Base-by-base conservation (phyloP, 2,329 filamentous ascomycete genomes). In the Fragosphaeria purpurea region DNA sequence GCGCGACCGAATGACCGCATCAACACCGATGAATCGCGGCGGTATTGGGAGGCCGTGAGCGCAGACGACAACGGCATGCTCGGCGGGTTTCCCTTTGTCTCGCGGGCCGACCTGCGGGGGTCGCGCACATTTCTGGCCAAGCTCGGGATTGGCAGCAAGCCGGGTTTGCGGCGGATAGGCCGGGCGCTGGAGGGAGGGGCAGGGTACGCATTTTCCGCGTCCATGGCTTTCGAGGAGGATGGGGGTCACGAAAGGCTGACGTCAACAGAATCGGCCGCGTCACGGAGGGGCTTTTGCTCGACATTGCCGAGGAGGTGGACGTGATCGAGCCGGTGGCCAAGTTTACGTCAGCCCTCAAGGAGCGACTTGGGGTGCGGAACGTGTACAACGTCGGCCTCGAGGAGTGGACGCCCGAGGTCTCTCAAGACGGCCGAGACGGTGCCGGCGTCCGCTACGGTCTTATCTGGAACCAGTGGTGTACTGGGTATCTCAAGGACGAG, bases 401-500 rank as follows among this genome's bases (percentile, higher is more conserved):
- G 65, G 74, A 77, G 33, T 94, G 87, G 87, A 52, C 58, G 9
- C 71, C 75, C 1, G 67, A 60, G 0, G 59, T 65, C 1, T 22
- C 22, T 22, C 22, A 22, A 22, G 70, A 61, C 10, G 59, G 66
- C 9, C 37, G 8, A 38, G 43, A 45, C 12, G 30, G 32, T 1
- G 67, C 59, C 0, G 59, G 66, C 7, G 34, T 10, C 12, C 63
- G 67, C 46, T 96, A 96, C 65, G 85, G 90, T 62, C 65, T 95
- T 44, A 81, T 96, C 54, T 95, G 88, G 87, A 84, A 79, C 48
- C 90, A 96, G 66, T 95, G 90, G 89, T 96, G 89, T 65, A 67
- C 91, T 7, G 85, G 87, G 31, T 85, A 96, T 64, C 70, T 95
- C 50, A 88, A 79, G 0, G 88, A 95, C 62, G 67, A 66, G 7